Evolutionary conservation across 116 monocot genomes (phyloP).

Genomic region (Posidonia oceanica): DNA sequence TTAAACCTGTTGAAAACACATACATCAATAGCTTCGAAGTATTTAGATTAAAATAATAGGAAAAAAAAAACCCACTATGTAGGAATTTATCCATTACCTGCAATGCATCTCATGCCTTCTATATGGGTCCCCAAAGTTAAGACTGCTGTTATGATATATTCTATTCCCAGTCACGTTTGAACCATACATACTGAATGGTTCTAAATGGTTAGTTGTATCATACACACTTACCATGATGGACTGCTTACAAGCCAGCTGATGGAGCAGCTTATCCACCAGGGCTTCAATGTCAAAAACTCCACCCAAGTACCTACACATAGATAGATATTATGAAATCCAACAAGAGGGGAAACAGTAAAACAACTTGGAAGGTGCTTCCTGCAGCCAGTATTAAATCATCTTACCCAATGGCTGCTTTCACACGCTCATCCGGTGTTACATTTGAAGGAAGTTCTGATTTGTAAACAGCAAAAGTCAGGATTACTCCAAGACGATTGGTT

Average conservation of each 20-base stretch:
- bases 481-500: slow-evolving; percentile 88
- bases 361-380: background rate
- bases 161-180: slow-evolving; percentile 35
- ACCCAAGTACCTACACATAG: slow-evolving; percentile 62
- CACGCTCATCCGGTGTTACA: slow-evolving; percentile 55
- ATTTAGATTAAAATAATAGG: background rate
- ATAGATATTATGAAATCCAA: background rate
- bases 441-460: slow-evolving; percentile 66
- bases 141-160: slow-evolving; percentile 67
- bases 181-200: slow-evolving; percentile 90
- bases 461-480: slow-evolving; percentile 88
- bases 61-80: background rate
- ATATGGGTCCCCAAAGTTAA: slow-evolving; percentile 87
- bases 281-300: slow-evolving; percentile 97
- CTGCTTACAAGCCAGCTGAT: slow-evolving; percentile 94
- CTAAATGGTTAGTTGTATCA: slow-evolving; percentile 60
- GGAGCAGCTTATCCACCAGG: slow-evolving; percentile 85
- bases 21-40: background rate
- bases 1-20: slow-evolving; percentile 49
- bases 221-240: slow-evolving; percentile 93
- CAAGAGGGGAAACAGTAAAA: background rate
- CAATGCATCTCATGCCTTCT: slow-evolving; percentile 99
- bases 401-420: slow-evolving; percentile 78
- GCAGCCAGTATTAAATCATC: background rate
- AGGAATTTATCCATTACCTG: slow-evolving; percentile 42